phyloP scores from a whole-genome alignment of 495 filamentous ascomycete species.

The Niebla homalea region DNA sequence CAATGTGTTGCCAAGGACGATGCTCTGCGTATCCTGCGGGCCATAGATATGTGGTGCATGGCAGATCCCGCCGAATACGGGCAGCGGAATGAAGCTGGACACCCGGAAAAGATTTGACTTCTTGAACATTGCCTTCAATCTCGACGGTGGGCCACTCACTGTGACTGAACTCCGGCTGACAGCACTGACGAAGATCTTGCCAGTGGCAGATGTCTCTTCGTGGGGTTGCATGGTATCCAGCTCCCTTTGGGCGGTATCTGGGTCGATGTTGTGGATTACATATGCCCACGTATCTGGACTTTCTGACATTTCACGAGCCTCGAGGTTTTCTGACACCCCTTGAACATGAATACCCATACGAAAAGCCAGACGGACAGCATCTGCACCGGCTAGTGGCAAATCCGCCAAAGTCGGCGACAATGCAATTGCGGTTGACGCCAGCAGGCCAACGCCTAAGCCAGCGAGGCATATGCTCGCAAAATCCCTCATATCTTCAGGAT shows the following conservation, averaged over 20 bases:
- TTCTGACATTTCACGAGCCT: constrained; percentile 35
- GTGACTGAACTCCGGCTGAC: constrained; percentile 23
- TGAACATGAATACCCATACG: constrained; percentile 48
- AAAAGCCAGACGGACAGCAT: constrained; percentile 7
- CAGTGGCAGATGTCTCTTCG: constrained; percentile 4
- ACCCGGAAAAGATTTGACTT: constrained; percentile 34
- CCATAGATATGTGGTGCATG: constrained; percentile 10
- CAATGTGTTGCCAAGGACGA: neutral
- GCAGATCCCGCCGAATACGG: neutral
- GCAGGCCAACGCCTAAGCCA: constrained; percentile 9
- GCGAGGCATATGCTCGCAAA: neutral
- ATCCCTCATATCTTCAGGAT: too few relatives aligned
- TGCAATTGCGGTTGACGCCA: constrained; percentile 8
- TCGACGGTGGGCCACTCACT: constrained; percentile 31
- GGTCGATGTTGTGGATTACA: constrained; percentile 31
- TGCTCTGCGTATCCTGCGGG: constrained; percentile 32
- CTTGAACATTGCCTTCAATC: neutral
- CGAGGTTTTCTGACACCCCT: constrained; percentile 26
- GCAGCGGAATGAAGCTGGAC: constrained; percentile 20
- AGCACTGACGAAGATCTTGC: constrained; percentile 30
- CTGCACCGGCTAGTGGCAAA: constrained; percentile 7
- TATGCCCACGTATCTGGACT: constrained; percentile 38
- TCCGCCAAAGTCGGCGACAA: constrained; percentile 1
- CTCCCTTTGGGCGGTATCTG: constrained; percentile 14
- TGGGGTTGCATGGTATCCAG: neutral